Conservation (phyloP, 2,329 filamentous ascomycete species). For the Sarocladium strictum region DNA sequence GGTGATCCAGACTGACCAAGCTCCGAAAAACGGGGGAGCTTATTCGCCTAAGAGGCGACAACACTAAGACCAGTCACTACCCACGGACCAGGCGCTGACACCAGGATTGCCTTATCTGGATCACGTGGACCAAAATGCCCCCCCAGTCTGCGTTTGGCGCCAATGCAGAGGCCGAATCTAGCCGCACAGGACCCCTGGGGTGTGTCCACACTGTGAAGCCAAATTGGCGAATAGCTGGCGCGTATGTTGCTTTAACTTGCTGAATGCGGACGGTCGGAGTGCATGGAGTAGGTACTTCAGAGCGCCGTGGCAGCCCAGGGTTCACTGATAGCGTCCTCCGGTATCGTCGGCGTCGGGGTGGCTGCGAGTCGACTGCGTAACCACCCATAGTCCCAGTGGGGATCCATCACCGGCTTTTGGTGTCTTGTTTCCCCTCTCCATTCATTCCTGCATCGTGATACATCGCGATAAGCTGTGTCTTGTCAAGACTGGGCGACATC, state of each 20-base stretch:
- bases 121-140: conserved; percentile 5
- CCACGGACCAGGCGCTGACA: conserved; percentile 8
- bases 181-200: conserved; percentile 5
- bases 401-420: conserved; percentile 1
- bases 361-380: conserved; percentile 1
- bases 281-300: background rate
- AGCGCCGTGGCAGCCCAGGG: conserved; percentile 1
- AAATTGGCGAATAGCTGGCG: conserved; percentile 8
- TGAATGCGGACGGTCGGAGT: conserved; percentile 9
- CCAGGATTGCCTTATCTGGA: conserved; percentile 8
- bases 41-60: background rate
- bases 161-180: conserved; percentile 9
- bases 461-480: background rate
- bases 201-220: background rate
- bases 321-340: conserved; percentile 7
- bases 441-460: conserved; percentile 2
- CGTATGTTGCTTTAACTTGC: background rate
- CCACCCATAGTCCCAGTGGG: background rate
- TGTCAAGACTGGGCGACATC: conserved; percentile 1
- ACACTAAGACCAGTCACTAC: background rate
- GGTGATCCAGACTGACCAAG: conserved; percentile 5
- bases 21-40: conserved; percentile 7
- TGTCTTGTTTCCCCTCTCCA: background rate
- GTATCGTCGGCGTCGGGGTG: conserved; percentile 6
- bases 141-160: background rate